A percentile compares a stretch with the other conserved stretches of the same genome.
phyloP scores from a whole-genome alignment of 2,329 filamentous ascomycete genomes.

The Cladosporium sp. region DNA sequence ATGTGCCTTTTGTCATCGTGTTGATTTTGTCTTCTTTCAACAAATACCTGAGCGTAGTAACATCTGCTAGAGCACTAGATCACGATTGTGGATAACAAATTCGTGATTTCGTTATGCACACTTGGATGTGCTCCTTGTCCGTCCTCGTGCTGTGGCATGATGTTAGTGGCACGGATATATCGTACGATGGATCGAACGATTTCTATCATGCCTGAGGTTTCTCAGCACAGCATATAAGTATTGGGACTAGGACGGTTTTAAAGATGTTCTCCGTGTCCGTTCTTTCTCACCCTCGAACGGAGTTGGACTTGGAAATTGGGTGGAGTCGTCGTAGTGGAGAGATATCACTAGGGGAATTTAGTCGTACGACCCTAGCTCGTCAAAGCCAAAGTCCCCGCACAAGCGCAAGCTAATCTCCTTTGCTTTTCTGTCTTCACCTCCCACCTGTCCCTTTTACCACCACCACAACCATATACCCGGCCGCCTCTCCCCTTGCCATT shows the following conservation, averaged over 20 bases:
- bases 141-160: background rate
- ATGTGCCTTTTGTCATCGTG: background rate
- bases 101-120: no score
- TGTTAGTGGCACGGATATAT: background rate
- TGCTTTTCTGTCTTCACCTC: slow-evolving; percentile 4
- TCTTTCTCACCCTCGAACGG: background rate
- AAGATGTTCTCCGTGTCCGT: background rate
- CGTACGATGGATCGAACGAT: background rate
- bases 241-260: background rate
- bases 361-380: background rate
- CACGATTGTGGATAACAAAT: no score
- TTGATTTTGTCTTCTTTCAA: no score
- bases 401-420: slow-evolving; percentile 2
- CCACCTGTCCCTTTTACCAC: background rate
- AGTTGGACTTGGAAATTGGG: background rate
- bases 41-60: no score
- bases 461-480: background rate
- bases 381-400: background rate
- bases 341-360: background rate
- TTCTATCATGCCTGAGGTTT: no score
- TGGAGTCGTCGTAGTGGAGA: slow-evolving; percentile 1
- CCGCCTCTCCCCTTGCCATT: background rate
- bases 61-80: background rate
- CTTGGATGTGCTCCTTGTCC: no score
- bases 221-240: background rate